Evolutionary conservation across 257 asterid species (phyloP).

Genomic region (Cynanchum wilfordii): DNA sequence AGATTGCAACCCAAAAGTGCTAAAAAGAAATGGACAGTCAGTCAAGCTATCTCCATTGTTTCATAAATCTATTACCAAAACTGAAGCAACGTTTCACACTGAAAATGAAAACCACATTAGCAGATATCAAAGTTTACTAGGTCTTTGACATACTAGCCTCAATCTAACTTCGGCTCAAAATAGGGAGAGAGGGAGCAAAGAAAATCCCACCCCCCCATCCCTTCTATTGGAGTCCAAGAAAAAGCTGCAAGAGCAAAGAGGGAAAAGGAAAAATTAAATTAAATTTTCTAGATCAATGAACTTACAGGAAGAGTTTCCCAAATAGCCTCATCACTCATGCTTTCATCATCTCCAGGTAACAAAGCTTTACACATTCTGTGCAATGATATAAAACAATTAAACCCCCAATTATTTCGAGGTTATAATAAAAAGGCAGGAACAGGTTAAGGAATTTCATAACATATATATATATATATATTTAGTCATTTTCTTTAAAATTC

Average conservation of each 20-base stretch:
- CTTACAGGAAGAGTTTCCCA: constrained; percentile 99
- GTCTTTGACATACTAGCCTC: not conserved
- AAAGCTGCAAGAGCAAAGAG: not conserved
- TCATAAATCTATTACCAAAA: not conserved
- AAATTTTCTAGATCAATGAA: constrained; percentile 7
- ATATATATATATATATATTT: not conserved
- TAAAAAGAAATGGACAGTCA: constrained; percentile 32
- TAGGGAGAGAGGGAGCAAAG: not conserved
- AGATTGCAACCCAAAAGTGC: constrained; percentile 99
- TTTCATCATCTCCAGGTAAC: constrained; percentile 94
- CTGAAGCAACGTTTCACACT: not conserved
- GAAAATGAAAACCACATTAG: not conserved
- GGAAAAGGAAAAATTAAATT: not conserved
- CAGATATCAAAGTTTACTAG: not conserved
- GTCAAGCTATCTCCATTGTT: constrained; percentile 16
- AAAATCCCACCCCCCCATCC: not conserved
- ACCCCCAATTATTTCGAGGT: not conserved
- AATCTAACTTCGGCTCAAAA: not conserved
- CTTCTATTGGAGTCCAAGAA: not conserved
- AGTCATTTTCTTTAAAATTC: not conserved
- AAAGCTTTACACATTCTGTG: constrained; percentile 95
- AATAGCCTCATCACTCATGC: constrained; percentile 79
- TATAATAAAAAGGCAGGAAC: not conserved
- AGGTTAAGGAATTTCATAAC: not conserved
- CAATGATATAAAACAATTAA: constrained; percentile 15